Conservation (phyloP, 768 basidiomycete genomes). For the Auriscalpium vulgare region DNA sequence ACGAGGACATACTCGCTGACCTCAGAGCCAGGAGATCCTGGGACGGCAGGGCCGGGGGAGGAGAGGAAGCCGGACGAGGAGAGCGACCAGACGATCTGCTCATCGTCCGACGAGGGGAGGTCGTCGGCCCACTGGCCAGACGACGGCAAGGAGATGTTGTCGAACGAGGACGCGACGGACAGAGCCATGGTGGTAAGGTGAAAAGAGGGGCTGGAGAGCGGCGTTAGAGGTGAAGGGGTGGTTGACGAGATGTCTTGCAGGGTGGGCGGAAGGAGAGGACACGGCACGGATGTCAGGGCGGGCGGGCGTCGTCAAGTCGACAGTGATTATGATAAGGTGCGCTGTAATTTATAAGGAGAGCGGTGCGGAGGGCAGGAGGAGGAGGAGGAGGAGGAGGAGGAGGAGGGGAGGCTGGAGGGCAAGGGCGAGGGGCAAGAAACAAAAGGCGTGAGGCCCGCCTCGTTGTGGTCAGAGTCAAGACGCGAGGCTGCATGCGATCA, state of each 20-base stretch:
- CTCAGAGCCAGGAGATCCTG: slow-evolving; percentile 17
- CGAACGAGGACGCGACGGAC: slow-evolving; percentile 6
- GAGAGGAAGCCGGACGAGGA: slow-evolving; percentile 8
- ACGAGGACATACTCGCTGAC: slow-evolving; percentile 23
- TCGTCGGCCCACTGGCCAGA: slow-evolving; percentile 10
- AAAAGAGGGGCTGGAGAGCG: background rate
- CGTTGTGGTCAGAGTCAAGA: background rate
- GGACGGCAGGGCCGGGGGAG: background rate
- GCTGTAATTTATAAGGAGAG: slow-evolving; percentile 22
- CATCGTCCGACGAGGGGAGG: slow-evolving; percentile 9
- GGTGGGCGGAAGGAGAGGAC: background rate
- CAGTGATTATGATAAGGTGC: slow-evolving; percentile 13
- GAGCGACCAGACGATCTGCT: slow-evolving; percentile 15
- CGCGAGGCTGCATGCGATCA: too few species aligned
- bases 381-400: background rate
- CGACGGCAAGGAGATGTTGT: slow-evolving; percentile 5
- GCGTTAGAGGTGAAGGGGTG: background rate
- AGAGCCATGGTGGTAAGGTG: slow-evolving; percentile 5
- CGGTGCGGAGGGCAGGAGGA: background rate
- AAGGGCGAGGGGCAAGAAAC: background rate
- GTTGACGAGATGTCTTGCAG: background rate
- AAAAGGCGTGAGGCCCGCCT: background rate
- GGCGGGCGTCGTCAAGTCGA: background rate
- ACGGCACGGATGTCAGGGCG: background rate
- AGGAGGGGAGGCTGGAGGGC: background rate